Percentiles rank a stretch among this genome's conserved stretches.
Conservation (phyloP, 495 filamentous ascomycete species). For the Pseudoneurospora amorphoporcata region DNA sequence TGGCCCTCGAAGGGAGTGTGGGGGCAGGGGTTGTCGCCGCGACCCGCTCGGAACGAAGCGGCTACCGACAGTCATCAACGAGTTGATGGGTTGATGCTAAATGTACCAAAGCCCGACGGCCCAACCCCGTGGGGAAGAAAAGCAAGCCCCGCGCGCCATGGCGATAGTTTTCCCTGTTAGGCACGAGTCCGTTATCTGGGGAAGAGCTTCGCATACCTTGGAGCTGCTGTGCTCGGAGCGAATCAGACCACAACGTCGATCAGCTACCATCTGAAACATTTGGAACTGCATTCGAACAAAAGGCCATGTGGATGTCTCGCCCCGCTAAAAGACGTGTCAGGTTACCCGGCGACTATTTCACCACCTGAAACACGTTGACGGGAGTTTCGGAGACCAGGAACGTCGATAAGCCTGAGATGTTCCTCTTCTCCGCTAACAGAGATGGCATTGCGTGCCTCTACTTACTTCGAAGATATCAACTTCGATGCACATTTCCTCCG, state of each 20-base stretch:
- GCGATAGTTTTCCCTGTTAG: background rate
- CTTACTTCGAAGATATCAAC: background rate
- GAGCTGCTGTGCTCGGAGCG: background rate
- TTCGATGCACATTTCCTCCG: background rate
- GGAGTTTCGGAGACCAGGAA: background rate
- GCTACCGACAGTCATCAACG: background rate
- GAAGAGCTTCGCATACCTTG: background rate
- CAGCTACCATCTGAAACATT: background rate
- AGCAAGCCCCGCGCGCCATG: background rate
- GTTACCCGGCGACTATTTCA: background rate
- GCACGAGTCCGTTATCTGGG: background rate
- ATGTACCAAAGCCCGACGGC: background rate
- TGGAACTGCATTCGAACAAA: background rate
- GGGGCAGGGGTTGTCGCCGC: background rate
- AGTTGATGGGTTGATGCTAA: background rate
- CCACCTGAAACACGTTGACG: background rate
- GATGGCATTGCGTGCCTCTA: background rate
- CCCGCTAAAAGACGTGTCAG: background rate
- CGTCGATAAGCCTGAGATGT: background rate
- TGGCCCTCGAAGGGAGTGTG: background rate
- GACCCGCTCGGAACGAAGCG: background rate
- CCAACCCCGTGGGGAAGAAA: background rate
- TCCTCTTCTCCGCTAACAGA: background rate
- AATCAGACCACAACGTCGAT: background rate
- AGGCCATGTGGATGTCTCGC: background rate